These are phyloP conservation scores for Irpex rosettiformis DNA, from an alignment of 1,284 basidiomycete species.

Conservation along the genomic window DNA sequence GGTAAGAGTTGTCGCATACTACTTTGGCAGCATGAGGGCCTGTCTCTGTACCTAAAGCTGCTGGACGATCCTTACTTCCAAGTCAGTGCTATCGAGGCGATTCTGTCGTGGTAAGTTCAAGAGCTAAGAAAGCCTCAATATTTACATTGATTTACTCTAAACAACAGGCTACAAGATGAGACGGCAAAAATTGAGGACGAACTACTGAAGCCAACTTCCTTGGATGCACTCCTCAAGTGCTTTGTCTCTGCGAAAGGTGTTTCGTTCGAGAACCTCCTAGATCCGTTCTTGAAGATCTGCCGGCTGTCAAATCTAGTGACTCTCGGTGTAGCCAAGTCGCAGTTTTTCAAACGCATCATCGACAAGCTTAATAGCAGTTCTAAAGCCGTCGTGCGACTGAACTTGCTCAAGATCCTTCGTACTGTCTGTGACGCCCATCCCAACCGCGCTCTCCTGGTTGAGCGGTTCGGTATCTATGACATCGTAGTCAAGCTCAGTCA, in stretches of 20 bases:
- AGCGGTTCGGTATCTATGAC: conserved; percentile 73
- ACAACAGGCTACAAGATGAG: conserved; percentile 94
- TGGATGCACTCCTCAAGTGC: conserved; percentile 76
- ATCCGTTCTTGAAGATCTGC: conserved; percentile 88
- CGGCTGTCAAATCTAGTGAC: conserved; percentile 77
- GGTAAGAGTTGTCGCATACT: conserved; percentile 87
- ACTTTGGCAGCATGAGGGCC: conserved; percentile 86
- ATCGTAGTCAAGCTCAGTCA: conserved; percentile 78
- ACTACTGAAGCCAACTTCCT: conserved; percentile 64
- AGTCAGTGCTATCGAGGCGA: conserved; percentile 87
- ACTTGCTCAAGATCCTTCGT: conserved; percentile 82
- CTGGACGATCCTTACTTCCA: conserved; percentile 95
- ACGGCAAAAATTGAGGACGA: conserved; percentile 91
- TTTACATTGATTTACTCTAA: too few relatives aligned
- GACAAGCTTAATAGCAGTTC: conserved; percentile 78
- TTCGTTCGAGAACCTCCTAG: conserved; percentile 93
- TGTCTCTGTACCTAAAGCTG: conserved; percentile 80
- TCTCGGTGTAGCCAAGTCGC: conserved; percentile 73
- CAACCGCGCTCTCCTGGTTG: conserved; percentile 77
- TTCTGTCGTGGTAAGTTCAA: conserved; percentile 76
- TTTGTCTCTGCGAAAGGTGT: conserved; percentile 88
- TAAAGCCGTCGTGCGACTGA: conserved; percentile 88
- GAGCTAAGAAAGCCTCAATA: too few relatives aligned
- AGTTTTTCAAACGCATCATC: conserved; percentile 85
- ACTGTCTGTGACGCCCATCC: conserved; percentile 88